Base-by-base conservation (phyloP, 257 asterid species). In the Nicotiana obtusifolia region DNA sequence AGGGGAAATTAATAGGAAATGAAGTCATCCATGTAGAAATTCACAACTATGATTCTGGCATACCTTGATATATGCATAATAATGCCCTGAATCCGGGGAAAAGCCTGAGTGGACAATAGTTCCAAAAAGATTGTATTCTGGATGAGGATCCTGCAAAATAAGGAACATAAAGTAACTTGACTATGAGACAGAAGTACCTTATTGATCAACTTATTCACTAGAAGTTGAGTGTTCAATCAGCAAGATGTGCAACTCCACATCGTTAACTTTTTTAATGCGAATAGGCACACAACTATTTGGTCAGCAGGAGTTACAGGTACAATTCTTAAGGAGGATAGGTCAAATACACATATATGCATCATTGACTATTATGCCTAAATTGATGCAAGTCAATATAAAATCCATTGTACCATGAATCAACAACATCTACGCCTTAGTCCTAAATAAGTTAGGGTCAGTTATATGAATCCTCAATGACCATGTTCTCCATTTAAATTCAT, bases 41-140 rank as follows among this genome's bases (percentile, higher is more conserved):
- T 52, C 19, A 52, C 57, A 52, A 52, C 19, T 52, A 52, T 52
- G 57, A 78, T 62, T 57, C 41, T 14, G 71, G 62, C 68, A 52
- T 68, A 95, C 99, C 99, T 96, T 96, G 86, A 96, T 92, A 85
- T 94, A 96, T 82, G 99, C 97, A 90, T 94, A 96, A 87, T 96
- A 96, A 86, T 96, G 99, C 83, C 99, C 99, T 83, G 98, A 93
- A 90, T 94, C 97, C 37, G 98, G 97, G 76, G 99, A 93, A 89
- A 86, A 86, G 82, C 99, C 99, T 82, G 99, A 94, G 86, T 96
- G 99, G 60, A 96, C 98, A 85, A 96, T 94, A 47, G 98, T 91
- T 81, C 98, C 99, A 87, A 88, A 96, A 81, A 96, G 98, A 79
- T 85, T 90, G 84, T 96, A 96, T 84, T 94, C 98, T 2, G 97